These are phyloP conservation scores for Pinus albicaulis DNA, from an alignment of 75 land plant genomes.

Conservation along the genomic window DNA sequence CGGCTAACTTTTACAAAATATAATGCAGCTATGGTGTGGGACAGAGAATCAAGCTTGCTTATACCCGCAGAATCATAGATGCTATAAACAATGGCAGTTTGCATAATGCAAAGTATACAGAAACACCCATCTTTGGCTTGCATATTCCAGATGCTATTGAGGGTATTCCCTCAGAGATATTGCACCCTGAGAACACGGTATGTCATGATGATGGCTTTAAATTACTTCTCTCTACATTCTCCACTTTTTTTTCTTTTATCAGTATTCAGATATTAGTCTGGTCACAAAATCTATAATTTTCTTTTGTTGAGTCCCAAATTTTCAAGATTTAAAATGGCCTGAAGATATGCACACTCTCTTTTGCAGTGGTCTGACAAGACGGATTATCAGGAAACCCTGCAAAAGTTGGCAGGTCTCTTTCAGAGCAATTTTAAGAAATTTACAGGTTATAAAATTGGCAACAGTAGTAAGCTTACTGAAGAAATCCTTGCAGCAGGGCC, in stretches of 20 bases:
- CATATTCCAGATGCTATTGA: constrained; percentile 25
- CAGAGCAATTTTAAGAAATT: constrained; percentile 33
- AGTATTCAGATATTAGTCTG: too few relatives aligned
- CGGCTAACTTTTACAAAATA: not conserved
- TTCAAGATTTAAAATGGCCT: not conserved
- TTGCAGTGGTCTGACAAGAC: constrained; percentile 43
- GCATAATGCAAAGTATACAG: constrained; percentile 15
- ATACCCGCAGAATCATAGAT: constrained; percentile 22
- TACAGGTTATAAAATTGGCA: constrained; percentile 34
- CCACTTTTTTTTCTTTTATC: not conserved
- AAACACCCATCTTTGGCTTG: constrained; percentile 20
- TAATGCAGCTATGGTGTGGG: constrained; percentile 29
- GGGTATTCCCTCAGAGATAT: constrained; percentile 22
- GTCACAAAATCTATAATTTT: not conserved
- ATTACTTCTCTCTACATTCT: not conserved
- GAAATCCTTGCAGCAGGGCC: constrained; percentile 44
- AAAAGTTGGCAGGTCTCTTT: constrained; percentile 33
- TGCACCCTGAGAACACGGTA: constrained; percentile 27
- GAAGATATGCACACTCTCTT: not conserved
- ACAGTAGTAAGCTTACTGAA: constrained; percentile 24
- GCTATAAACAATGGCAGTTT: constrained; percentile 23
- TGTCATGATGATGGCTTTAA: not conserved
- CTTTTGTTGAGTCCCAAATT: not conserved
- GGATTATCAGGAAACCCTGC: constrained; percentile 27
- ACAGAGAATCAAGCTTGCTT: constrained; percentile 25